Evolutionary conservation across 225 moss, liverwort and hornwort genomes (phyloP).

Genomic region (Marchantia polymorpha): DNA sequence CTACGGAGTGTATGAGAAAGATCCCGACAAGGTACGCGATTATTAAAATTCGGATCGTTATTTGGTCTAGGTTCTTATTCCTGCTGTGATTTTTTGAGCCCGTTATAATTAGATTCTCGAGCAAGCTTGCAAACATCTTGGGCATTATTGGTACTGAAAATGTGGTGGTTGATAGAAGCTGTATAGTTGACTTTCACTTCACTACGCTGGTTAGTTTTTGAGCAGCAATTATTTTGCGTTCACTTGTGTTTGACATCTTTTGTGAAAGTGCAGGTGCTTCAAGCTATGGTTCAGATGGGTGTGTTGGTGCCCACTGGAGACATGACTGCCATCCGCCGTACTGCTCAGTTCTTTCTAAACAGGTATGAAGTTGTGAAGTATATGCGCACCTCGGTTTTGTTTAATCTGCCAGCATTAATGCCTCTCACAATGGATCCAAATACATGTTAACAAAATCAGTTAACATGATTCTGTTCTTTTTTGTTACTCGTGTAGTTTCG

Average conservation of each 20-base stretch:
- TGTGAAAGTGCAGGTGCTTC: slow-evolving; percentile 57
- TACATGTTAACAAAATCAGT: not conserved
- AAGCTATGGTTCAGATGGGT: slow-evolving; percentile 99
- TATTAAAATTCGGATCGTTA: not conserved
- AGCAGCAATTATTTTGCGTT: not conserved
- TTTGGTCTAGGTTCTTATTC: not conserved
- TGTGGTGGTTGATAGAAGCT: not conserved
- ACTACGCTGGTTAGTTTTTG: not conserved
- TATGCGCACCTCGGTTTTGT: not conserved
- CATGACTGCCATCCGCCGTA: slow-evolving; percentile 90
- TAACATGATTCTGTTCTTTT: not conserved
- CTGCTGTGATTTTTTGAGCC: not conserved
- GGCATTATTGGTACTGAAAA: not conserved
- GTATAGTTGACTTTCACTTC: not conserved
- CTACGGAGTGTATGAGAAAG: slow-evolving; percentile 97
- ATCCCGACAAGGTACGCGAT: slow-evolving; percentile 76
- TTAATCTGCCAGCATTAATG: not conserved
- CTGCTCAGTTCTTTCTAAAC: slow-evolving; percentile 88
- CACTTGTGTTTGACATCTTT: not conserved
- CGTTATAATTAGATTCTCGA: not conserved
- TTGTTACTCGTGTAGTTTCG: slow-evolving; percentile 57
- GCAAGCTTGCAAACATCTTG: not conserved
- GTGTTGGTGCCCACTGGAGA: slow-evolving; percentile 96
- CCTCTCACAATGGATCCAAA: not conserved
- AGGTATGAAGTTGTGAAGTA: slow-evolving; percentile 39